These are phyloP conservation scores for Phytophthora podocarpi DNA, from an alignment of 352 stramenopile genomes.

Conservation along the genomic window DNA sequence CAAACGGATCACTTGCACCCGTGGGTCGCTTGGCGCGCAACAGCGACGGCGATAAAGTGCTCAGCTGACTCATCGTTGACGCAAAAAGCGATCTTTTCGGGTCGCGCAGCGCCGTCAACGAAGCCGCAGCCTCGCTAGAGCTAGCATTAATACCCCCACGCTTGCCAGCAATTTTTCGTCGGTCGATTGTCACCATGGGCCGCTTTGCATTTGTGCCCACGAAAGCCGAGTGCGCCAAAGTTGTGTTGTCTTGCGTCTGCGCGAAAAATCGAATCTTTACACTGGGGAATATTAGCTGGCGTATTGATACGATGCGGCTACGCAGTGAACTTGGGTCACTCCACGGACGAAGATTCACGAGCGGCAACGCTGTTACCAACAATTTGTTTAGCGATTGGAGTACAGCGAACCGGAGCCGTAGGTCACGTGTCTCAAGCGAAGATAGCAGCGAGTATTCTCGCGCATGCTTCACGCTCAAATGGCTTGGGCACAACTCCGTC, in stretches of 20 bases:
- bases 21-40: constrained; percentile 75
- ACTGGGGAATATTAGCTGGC: constrained; percentile 71
- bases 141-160: constrained; percentile 21
- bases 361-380: constrained; percentile 53
- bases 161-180: constrained; percentile 50
- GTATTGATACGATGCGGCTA: constrained; percentile 54
- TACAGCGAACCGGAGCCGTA: constrained; percentile 63
- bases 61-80: constrained; percentile 62
- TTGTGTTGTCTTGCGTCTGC: constrained; percentile 75
- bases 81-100: constrained; percentile 74
- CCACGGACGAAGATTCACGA: constrained; percentile 66
- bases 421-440: constrained; percentile 55
- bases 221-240: constrained; percentile 50
- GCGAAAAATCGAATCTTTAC: constrained; percentile 81
- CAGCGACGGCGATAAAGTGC: constrained; percentile 44
- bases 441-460: constrained; percentile 45
- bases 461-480: constrained; percentile 42
- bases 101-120: constrained; percentile 40
- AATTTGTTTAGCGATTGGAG: constrained; percentile 68
- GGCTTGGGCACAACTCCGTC: constrained; percentile 66
- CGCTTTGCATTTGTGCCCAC: constrained; percentile 55
- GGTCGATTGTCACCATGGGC: constrained; percentile 73
- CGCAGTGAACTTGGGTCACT: constrained; percentile 58
- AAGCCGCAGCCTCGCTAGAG: constrained; percentile 3
- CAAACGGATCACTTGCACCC: constrained; percentile 79